Percentiles rank a stretch among this genome's conserved stretches.
These are phyloP conservation scores for Rutstroemia sp. DNA, from an alignment of 2,329 filamentous ascomycete genomes.

Conservation along the genomic window DNA sequence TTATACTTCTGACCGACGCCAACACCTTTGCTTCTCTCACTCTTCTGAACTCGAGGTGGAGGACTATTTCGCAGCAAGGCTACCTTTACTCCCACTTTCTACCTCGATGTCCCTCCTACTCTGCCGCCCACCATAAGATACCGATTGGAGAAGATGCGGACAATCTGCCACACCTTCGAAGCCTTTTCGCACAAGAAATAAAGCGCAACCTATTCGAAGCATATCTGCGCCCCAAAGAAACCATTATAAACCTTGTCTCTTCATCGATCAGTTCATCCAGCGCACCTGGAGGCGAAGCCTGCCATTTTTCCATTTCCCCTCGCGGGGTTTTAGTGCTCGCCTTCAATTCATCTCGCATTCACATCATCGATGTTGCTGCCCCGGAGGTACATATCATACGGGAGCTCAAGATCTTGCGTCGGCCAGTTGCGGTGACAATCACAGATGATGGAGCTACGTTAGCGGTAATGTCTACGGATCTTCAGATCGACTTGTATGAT, in stretches of 20 bases:
- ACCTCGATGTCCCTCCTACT: conserved; percentile 51
- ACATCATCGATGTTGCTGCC: conserved; percentile 62
- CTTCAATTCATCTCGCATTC: conserved; percentile 79
- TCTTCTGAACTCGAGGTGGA: conserved; percentile 59
- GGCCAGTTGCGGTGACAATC: conserved; percentile 70
- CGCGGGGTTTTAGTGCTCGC: conserved; percentile 68
- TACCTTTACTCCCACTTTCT: conserved; percentile 58
- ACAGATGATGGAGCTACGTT: conserved; percentile 69
- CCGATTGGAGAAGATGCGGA: conserved; percentile 35
- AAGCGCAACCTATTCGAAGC: conserved; percentile 73
- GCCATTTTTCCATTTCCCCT: conserved; percentile 75
- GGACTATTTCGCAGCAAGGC: conserved; percentile 53
- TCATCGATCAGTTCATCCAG: conserved; percentile 79
- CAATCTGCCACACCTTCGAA: conserved; percentile 52
- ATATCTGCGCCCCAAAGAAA: conserved; percentile 62
- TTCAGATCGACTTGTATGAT: conserved; percentile 82
- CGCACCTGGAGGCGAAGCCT: conserved; percentile 72
- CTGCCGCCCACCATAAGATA: conserved; percentile 37
- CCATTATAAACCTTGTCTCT: conserved; percentile 72
- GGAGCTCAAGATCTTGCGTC: conserved; percentile 71
- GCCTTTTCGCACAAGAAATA: conserved; percentile 60
- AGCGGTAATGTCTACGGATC: conserved; percentile 72
- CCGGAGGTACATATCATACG: conserved; percentile 57
- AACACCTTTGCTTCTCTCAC: conserved; percentile 60
- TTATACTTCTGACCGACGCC: conserved; percentile 51